Evolutionary conservation across 768 basidiomycete genomes (phyloP), one percentile per base, ranked within the genome.

Genomic region (Terana coerulea): DNA sequence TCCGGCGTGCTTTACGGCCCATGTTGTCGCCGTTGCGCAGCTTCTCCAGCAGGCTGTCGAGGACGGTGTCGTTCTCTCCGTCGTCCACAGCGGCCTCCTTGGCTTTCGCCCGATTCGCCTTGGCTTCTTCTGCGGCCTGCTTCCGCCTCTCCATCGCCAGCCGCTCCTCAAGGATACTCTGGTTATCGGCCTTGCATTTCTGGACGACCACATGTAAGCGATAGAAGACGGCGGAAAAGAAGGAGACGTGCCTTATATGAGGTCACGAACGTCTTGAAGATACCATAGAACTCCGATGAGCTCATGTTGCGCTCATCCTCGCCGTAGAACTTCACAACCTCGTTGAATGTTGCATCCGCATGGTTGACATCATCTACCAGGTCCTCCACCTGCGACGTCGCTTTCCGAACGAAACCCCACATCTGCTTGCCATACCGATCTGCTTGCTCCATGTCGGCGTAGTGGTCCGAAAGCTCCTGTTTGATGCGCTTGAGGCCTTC

Each of bases 241-340:
- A 19, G 33, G 15, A 33, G 5, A 64, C 75, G 51, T 57, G 90
- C 90, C 77, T 76, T 86, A 69, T 95, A 99, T 2, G 94, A 95
- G 0, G 87, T 95, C 24, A 95, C 80, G 61, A 99, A 99, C 1
- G 91, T 97, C 72, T 97, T 94, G 80, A 98, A 98, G 60, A 95
- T 85, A 11, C 84, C 92, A 70, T 92, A 99, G 72, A 98, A 99
- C 62, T 98, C 95, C 3, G 87, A 77, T 0, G 93, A 91, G 42
- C 86, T 71, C 80, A 87, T 84, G 55, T 75, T 87, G 67, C 86
- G 89, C 59, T 91, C 86, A 33, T 97, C 95, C 68, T 99, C 97
- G 10, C 95, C 94, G 63, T 89, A 99, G 64, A 92, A 95, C 51
- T 77, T 83, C 53, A 95, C 78, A 15, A 92, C 93, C 56, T 95